A percentile compares a stretch with the other conserved stretches of the same genome.
Conservation (phyloP, 1,139 yeast species). For the Saccharomyces hybrid region DNA sequence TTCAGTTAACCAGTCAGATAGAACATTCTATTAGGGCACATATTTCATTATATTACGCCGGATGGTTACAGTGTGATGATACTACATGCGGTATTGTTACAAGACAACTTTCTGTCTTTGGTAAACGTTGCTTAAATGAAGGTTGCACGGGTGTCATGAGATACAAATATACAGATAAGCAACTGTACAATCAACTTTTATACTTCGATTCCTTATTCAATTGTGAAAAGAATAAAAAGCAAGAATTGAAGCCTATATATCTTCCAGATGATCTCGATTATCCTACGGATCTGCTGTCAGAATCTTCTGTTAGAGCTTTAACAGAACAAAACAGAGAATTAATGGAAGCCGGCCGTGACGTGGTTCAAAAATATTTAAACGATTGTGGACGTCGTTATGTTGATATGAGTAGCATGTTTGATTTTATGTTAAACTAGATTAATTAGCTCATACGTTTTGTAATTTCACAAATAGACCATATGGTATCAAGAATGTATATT, state of each 20-base stretch:
- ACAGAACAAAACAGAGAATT: slow-evolving; percentile 74
- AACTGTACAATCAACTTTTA: slow-evolving; percentile 76
- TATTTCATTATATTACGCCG: slow-evolving; percentile 71
- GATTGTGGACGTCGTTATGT: slow-evolving; percentile 91
- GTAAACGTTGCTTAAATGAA: slow-evolving; percentile 65
- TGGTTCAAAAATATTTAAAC: slow-evolving; percentile 64
- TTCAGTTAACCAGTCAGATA: slow-evolving; percentile 61
- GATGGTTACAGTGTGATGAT: slow-evolving; percentile 82
- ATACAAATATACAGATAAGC: slow-evolving; percentile 69
- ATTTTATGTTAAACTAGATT: slow-evolving; percentile 33
- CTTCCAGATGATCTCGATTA: slow-evolving; percentile 31
- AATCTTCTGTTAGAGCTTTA: slow-evolving; percentile 59
- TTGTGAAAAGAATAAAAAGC: slow-evolving; percentile 64
- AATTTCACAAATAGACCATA: neutral
- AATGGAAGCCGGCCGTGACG: slow-evolving; percentile 48
- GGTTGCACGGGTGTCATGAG: slow-evolving; percentile 79
- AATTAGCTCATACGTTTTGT: neutral
- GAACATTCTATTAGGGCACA: slow-evolving; percentile 63
- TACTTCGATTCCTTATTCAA: slow-evolving; percentile 77
- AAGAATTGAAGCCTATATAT: slow-evolving; percentile 43
- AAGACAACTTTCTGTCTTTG: slow-evolving; percentile 83
- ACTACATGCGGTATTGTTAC: slow-evolving; percentile 73
- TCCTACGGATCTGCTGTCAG: slow-evolving; percentile 37
- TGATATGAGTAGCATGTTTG: slow-evolving; percentile 76
- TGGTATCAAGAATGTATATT: neutral